Evolutionary conservation across 768 basidiomycete genomes (phyloP).

Genomic region (Auriscalpium microsporum): DNA sequence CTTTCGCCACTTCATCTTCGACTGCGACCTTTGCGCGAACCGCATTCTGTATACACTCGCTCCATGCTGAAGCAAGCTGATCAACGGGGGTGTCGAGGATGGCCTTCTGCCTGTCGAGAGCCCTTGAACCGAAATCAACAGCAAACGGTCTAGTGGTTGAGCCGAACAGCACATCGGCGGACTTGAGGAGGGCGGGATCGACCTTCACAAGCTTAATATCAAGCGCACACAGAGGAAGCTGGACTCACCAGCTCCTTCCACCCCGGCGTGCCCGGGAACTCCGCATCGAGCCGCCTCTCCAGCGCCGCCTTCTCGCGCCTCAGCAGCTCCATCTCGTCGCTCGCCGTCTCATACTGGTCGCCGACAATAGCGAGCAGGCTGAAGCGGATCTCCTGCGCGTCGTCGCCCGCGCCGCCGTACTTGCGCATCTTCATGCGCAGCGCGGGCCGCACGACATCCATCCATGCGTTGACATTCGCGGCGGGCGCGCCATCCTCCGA

Average conservation of each 20-base stretch:
- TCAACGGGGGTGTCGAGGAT: conserved; percentile 36
- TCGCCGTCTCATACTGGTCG: conserved; percentile 36
- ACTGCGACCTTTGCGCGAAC: conserved; percentile 29
- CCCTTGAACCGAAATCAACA: conserved; percentile 36
- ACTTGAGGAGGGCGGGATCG: conserved; percentile 34
- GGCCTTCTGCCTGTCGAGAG: conserved; percentile 33
- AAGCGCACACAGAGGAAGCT: neutral
- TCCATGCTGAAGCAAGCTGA: conserved; percentile 36
- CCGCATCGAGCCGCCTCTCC: conserved; percentile 35
- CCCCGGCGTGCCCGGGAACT: conserved; percentile 21
- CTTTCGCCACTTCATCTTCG: conserved; percentile 44
- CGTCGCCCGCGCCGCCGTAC: conserved; percentile 38
- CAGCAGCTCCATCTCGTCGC: conserved; percentile 45
- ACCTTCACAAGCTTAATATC: neutral
- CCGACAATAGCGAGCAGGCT: conserved; percentile 56
- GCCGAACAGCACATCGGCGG: conserved; percentile 20
- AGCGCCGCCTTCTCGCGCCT: conserved; percentile 38
- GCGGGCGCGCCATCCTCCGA: conserved; percentile 10
- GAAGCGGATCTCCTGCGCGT: conserved; percentile 39
- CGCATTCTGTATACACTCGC: conserved; percentile 34
- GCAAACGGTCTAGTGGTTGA: conserved; percentile 25
- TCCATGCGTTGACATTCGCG: conserved; percentile 35
- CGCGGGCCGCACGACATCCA: conserved; percentile 53
- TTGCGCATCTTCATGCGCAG: conserved; percentile 54
- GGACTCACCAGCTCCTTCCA: conserved; percentile 26